Evolutionary conservation across 169 alveolate genomes (phyloP).

Genomic region (Plasmodium adleri): DNA sequence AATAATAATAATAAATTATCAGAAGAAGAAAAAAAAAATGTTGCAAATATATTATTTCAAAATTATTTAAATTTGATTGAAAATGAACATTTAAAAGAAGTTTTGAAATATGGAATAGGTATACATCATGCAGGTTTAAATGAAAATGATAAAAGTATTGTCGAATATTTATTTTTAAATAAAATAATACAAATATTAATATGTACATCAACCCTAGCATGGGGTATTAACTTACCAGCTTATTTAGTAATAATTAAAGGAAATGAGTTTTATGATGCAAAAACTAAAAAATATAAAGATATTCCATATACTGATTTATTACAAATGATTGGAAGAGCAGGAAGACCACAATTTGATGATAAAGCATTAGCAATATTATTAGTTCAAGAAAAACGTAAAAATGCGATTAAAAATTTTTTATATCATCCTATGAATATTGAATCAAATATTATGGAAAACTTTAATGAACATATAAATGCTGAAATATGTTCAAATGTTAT

Average conservation of each 20-base stretch:
- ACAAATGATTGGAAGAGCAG: constrained; percentile 99
- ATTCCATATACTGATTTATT: constrained; percentile 79
- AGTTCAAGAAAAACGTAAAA: constrained; percentile 96
- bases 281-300: constrained; percentile 80
- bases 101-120: constrained; percentile 96
- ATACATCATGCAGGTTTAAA: constrained; percentile 98
- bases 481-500: constrained; percentile 97
- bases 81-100: constrained; percentile 92
- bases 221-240: constrained; percentile 99
- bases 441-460: constrained; percentile 91
- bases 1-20: constrained; percentile 18
- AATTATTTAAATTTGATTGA: constrained; percentile 74
- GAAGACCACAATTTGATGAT: constrained; percentile 98
- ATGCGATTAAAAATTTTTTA: constrained; percentile 96
- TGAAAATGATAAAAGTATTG: constrained; percentile 96
- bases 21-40: constrained; percentile 31
- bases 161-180: constrained; percentile 95
- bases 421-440: constrained; percentile 99
- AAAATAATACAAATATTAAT: constrained; percentile 95
- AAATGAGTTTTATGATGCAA: constrained; percentile 84
- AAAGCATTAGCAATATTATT: constrained; percentile 97
- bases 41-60: constrained; percentile 28
- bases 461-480: constrained; percentile 97
- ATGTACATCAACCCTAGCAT: constrained; percentile 99
- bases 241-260: constrained; percentile 96